Evolutionary conservation across 2,329 filamentous ascomycete species (phyloP), one percentile per base, ranked within the genome.

Genomic region (Cladorrhinum sp.): DNA sequence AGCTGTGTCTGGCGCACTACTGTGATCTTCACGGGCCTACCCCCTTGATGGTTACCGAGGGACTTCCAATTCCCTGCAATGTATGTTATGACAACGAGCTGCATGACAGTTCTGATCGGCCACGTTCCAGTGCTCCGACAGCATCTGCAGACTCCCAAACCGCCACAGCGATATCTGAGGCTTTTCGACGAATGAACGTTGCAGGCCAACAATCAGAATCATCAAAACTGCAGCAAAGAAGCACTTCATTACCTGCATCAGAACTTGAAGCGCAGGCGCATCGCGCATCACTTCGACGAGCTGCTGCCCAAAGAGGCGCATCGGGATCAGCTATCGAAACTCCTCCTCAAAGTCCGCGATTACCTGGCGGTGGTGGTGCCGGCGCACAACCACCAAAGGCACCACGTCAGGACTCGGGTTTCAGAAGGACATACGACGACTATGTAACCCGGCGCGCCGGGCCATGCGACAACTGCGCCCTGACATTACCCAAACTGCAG

Each of bases 21-120:
- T 89, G 86, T 79, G 86, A 89, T 72, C 79, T 84, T 64, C 86
- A 89, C 75, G 86, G 86, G 64, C 86, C 86, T 53, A 89, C 86
- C 51, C 86, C 86, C 54, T 74, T 89, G 61, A 87, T 89, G 83
- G 86, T 88, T 68, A 89, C 86, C 36, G 85, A 89, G 71, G 85
- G 85, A 53, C 74, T 87, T 13, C 83, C 85, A 1, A 82, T 85
- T 12, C 79, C 82, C 52, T 89, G 86, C 69, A 77, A 77, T 60
- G 77, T 79, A 67, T 89, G 86, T 70, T 83, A 79, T 69, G 82
- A 87, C 63, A 66, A 72, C 18, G 76, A 78, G 22, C 64, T 63
- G 13, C 65, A 69, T 49, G 72, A 75, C 24, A 65, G 68, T 51
- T 22, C 57, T 61, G 70, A 71, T 41, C 74, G 77, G 62, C 76